Conservation (phyloP, 2,329 filamentous ascomycete genomes). For the Trichophyton rubrum region DNA sequence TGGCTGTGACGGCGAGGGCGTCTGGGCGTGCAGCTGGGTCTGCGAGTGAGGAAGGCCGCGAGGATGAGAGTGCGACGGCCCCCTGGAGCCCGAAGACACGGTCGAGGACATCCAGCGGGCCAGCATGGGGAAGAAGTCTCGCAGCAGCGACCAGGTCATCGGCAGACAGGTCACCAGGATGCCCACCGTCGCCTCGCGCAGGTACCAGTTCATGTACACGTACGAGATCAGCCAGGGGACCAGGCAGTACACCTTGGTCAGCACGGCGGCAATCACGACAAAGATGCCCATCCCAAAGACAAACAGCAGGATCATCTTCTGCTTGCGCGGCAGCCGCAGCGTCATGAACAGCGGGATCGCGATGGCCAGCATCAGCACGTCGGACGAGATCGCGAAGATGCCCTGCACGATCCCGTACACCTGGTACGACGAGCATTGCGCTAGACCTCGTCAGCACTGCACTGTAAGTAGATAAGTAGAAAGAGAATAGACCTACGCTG, state of each 20-base stretch:
- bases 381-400: conserved; percentile 28
- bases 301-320: conserved; percentile 32
- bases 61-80: no score
- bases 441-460: conserved; percentile 20
- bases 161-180: conserved; percentile 42
- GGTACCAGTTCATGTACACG: conserved; percentile 38
- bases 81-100: background rate
- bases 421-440: conserved; percentile 29
- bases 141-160: conserved; percentile 40
- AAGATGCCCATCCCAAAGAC: conserved; percentile 36
- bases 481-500: background rate
- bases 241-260: conserved; percentile 39
- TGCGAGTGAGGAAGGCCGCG: no score
- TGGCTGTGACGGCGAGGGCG: no score
- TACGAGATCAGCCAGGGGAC: conserved; percentile 31
- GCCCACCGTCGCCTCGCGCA: conserved; percentile 34
- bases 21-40: no score
- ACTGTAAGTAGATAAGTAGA: no score
- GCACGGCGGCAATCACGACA: conserved; percentile 37
- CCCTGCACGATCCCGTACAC: conserved; percentile 35
- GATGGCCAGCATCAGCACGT: conserved; percentile 32
- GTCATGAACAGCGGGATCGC: conserved; percentile 31
- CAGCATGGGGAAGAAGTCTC: conserved; percentile 34
- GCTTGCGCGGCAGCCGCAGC: conserved; percentile 29
- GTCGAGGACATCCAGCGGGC: background rate